phyloP scores from a whole-genome alignment of 2,329 filamentous ascomycete genomes.

The Xylaria arbuscula region DNA sequence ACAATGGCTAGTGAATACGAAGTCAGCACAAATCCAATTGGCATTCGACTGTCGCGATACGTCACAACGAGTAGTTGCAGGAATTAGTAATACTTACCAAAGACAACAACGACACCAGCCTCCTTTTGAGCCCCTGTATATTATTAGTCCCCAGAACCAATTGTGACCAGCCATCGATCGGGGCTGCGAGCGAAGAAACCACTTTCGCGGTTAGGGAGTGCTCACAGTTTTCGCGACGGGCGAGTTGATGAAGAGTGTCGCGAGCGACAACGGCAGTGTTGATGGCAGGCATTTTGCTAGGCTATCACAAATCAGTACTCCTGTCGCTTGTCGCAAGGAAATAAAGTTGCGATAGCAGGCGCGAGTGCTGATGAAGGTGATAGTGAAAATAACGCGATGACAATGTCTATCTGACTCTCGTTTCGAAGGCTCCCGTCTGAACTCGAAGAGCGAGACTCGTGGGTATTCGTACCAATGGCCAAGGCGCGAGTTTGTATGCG shows the following conservation, averaged over 20 bases:
- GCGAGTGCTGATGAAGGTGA: not conserved
- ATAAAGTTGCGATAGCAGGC: not conserved
- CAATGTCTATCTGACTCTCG: not conserved
- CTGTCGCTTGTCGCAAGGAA: conserved; percentile 28
- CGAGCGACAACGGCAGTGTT: conserved; percentile 51
- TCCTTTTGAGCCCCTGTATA: conserved; percentile 46
- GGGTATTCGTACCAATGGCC: not conserved
- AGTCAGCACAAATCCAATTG: conserved; percentile 25
- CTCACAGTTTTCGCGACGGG: conserved; percentile 50
- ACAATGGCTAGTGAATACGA: conserved; percentile 44
- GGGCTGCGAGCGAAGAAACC: not conserved
- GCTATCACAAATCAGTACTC: conserved; percentile 38
- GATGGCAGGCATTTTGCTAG: conserved; percentile 50
- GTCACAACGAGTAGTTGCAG: not conserved
- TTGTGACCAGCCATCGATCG: conserved; percentile 7
- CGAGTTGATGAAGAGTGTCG: conserved; percentile 48
- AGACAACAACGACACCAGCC: conserved; percentile 51
- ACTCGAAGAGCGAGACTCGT: not conserved
- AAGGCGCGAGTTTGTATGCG: conserved; percentile 16
- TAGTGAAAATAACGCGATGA: not conserved
- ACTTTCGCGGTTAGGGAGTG: conserved; percentile 7
- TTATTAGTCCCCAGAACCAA: conserved; percentile 34
- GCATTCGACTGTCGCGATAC: not conserved
- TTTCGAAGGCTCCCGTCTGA: not conserved
- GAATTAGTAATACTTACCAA: conserved; percentile 41